Evolutionary conservation across 306 rosid species (phyloP).

Genomic region (Fagus sylvatica): DNA sequence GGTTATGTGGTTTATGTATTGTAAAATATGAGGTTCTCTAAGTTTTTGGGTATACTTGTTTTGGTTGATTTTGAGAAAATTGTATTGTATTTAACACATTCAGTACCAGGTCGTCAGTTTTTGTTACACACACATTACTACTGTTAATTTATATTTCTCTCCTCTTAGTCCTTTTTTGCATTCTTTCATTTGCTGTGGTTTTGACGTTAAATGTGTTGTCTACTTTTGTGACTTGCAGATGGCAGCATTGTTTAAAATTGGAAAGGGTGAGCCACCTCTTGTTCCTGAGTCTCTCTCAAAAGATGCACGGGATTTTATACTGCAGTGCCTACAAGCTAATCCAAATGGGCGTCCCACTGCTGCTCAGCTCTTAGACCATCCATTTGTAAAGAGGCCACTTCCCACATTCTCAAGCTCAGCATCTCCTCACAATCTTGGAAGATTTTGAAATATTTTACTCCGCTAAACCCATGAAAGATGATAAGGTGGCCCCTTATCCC

Average conservation of each 20-base stretch:
- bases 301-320: constrained; percentile 72
- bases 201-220: constrained; percentile 21
- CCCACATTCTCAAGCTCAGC: constrained; percentile 62
- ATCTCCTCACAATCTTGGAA: constrained; percentile 52
- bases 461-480: constrained; percentile 14
- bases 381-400: constrained; percentile 65
- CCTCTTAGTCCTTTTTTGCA: not conserved
- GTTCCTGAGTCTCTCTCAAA: constrained; percentile 71
- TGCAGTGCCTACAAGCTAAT: constrained; percentile 71
- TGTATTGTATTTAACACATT: not conserved
- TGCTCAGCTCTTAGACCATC: constrained; percentile 65
- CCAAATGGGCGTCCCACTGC: constrained; percentile 71
- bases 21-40: not conserved
- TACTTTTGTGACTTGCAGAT: constrained; percentile 51
- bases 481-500: too few relatives aligned
- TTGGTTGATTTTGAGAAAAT: not conserved
- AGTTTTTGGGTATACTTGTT: not conserved
- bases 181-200: constrained; percentile 2
- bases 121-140: not conserved
- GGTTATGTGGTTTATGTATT: not conserved
- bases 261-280: constrained; percentile 72
- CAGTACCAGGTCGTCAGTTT: not conserved
- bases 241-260: constrained; percentile 80
- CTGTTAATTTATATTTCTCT: not conserved
- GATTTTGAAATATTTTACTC: constrained; percentile 33